Conservation (phyloP, 805 yeast species). For the Ogataea pilisensis region DNA sequence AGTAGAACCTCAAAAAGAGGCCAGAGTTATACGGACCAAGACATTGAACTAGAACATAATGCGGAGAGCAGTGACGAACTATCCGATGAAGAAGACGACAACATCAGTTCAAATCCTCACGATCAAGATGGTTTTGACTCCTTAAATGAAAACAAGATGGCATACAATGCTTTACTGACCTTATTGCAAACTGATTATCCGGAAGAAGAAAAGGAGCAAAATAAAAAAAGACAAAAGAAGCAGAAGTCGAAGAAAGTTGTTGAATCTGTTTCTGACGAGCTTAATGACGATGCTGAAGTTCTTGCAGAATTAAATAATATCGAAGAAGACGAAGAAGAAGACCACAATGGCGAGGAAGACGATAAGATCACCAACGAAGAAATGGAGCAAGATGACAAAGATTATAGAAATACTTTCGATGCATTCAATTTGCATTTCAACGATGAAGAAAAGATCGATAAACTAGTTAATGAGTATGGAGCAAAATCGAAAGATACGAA, state of each 20-base stretch:
- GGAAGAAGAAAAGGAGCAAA: slow-evolving; percentile 10
- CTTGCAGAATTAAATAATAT: slow-evolving; percentile 10
- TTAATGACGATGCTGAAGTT: slow-evolving; percentile 8
- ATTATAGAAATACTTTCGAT: slow-evolving; percentile 38
- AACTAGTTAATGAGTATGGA: slow-evolving; percentile 24
- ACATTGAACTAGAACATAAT: slow-evolving; percentile 11
- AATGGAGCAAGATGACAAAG: slow-evolving; percentile 35
- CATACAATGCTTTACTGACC: slow-evolving; percentile 28
- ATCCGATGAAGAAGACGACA: slow-evolving; percentile 31
- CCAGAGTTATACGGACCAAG: slow-evolving; percentile 7
- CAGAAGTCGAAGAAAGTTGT: slow-evolving; percentile 20
- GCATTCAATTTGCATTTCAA: slow-evolving; percentile 79
- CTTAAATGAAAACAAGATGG: slow-evolving; percentile 19
- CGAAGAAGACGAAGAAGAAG: slow-evolving; percentile 17
- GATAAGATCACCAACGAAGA: slow-evolving; percentile 32
- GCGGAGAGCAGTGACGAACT: slow-evolving; percentile 12
- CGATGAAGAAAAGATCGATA: slow-evolving; percentile 37
- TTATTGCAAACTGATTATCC: slow-evolving; percentile 22
- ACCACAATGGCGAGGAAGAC: slow-evolving; percentile 11
- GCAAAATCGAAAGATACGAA: slow-evolving; percentile 7
- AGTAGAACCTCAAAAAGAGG: slow-evolving; percentile 49
- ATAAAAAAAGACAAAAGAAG: slow-evolving; percentile 11
- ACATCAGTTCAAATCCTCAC: slow-evolving; percentile 21
- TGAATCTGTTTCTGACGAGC: too few species aligned
- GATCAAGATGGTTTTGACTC: slow-evolving; percentile 20